Base-by-base conservation (phyloP, 2,329 filamentous ascomycete species). In the Colletotrichum echinochloae region DNA sequence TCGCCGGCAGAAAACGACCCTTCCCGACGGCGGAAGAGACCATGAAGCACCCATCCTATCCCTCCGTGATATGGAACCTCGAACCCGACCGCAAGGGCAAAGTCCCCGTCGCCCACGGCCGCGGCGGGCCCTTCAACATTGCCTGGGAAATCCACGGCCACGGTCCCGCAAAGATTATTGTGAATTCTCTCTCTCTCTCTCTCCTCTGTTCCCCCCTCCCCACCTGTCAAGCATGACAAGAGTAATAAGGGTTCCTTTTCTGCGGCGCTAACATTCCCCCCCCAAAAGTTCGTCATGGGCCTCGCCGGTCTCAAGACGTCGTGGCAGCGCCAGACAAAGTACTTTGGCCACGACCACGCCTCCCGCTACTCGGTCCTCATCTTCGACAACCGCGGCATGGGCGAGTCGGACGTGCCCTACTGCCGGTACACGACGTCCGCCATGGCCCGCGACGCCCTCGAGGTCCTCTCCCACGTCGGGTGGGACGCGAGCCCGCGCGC, bases 361-460 rank as follows among this genome's bases (percentile, higher is more conserved):
- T 83, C 89, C 71, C 83, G 86, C 73, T 97, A 94, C 82, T 91
- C 92, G 0, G 91, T 90, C 65, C 86, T 97, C 8, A 82, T 96
- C 66, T 84, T 94, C 74, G 94, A 97, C 83, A 97, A 97, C 81
- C 89, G 94, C 74, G 94, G 94, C 73, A 92, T 97, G 77, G 94
- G 94, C 66, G 87, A 87, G 72, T 94, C 91, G 59, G 92, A 93
- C 81, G 94, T 92, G 79, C 94, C 94, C 0, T 78, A 92, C 28
- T 84, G 87, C 75, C 89, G 93, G 51, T 97, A 97, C 83, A 92
- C 92, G 37, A 96, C 94, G 2, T 91, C 88, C 48, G 92, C 93
- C 75, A 97, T 97, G 94, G 94, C 94, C 28, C 88, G 85, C 71
- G 94, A 97, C 81, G 80, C 88, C 30, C 77, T 95, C 73, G 93